Conservation (phyloP, 179 eudicot genomes). For the Vitellaria paradoxa region DNA sequence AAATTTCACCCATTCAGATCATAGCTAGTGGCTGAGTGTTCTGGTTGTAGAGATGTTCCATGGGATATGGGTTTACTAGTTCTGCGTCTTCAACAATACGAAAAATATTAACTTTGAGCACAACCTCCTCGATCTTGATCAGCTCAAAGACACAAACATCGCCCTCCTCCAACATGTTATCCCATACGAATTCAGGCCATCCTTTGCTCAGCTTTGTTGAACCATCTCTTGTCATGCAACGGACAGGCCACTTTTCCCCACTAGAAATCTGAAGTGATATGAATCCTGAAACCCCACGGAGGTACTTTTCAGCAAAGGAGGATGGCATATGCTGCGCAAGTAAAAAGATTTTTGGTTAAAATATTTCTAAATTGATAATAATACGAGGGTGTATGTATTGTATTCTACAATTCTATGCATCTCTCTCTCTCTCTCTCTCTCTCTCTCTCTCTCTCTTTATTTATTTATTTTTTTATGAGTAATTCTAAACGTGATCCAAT, state of each 20-base stretch:
- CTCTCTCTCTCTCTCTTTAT: no score
- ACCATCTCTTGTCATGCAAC: conserved; percentile 19
- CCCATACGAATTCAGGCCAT: conserved; percentile 26
- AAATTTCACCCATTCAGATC: conserved; percentile 12
- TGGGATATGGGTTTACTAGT: not conserved
- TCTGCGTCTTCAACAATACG: conserved; percentile 5
- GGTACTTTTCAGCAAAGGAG: conserved; percentile 20
- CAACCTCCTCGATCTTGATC: conserved; percentile 9
- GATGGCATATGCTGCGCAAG: conserved; percentile 27
- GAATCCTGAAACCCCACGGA: conserved; percentile 14
- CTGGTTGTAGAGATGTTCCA: not conserved
- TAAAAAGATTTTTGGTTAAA: not conserved
- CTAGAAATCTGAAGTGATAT: conserved; percentile 14
- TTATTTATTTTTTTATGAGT: no score
- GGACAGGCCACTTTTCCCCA: conserved; percentile 25
- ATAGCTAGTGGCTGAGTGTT: not conserved
- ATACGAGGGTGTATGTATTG: no score
- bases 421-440: no score
- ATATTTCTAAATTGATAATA: no score
- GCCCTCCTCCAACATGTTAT: conserved; percentile 25
- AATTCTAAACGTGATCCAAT: no score
- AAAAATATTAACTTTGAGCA: conserved; percentile 22
- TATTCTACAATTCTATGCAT: no score
- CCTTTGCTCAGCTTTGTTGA: conserved; percentile 20
- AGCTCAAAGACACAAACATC: conserved; percentile 27